Evolutionary conservation across 1,284 basidiomycete species (phyloP).

Genomic region (Trametes pubescens): DNA sequence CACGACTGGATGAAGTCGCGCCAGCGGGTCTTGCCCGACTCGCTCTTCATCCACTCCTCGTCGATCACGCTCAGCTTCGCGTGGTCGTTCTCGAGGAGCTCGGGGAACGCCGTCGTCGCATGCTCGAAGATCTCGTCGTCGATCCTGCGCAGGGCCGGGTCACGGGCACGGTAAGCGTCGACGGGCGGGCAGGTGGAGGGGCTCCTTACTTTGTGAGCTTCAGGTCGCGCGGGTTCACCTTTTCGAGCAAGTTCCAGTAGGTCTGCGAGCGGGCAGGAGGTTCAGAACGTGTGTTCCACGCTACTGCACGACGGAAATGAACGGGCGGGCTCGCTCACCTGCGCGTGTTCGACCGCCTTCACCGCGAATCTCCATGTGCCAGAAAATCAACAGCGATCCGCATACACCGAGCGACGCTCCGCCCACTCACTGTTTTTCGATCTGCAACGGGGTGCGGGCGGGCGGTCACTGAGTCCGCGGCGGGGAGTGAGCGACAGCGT

Average conservation of each 20-base stretch:
- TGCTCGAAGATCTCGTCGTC: constrained; percentile 94
- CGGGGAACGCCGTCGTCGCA: constrained; percentile 84
- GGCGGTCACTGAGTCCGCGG: neutral
- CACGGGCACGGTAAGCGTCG: constrained; percentile 17
- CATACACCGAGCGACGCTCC: neutral
- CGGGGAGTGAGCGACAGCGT: neutral
- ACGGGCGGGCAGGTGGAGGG: constrained; percentile 21
- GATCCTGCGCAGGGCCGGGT: constrained; percentile 54
- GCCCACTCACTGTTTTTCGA: constrained; percentile 90
- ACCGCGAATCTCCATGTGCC: constrained; percentile 78
- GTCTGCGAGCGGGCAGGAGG: constrained; percentile 59
- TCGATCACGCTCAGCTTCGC: constrained; percentile 79
- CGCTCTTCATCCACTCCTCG: constrained; percentile 96
- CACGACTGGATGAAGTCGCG: constrained; percentile 88
- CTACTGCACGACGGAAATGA: neutral
- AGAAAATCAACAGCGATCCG: constrained; percentile 1
- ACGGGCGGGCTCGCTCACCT: constrained; percentile 69
- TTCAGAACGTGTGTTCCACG: neutral
- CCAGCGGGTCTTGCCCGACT: constrained; percentile 93
- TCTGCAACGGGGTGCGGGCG: constrained; percentile 66
- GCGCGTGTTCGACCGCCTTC: constrained; percentile 94
- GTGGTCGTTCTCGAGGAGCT: constrained; percentile 72
- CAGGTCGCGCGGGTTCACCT: constrained; percentile 80
- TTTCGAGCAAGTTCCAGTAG: constrained; percentile 95
- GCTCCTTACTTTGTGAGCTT: constrained; percentile 79